Evolutionary conservation across 208 protist genomes (phyloP).

Genomic region (Kentomonas sorsogonicus): DNA sequence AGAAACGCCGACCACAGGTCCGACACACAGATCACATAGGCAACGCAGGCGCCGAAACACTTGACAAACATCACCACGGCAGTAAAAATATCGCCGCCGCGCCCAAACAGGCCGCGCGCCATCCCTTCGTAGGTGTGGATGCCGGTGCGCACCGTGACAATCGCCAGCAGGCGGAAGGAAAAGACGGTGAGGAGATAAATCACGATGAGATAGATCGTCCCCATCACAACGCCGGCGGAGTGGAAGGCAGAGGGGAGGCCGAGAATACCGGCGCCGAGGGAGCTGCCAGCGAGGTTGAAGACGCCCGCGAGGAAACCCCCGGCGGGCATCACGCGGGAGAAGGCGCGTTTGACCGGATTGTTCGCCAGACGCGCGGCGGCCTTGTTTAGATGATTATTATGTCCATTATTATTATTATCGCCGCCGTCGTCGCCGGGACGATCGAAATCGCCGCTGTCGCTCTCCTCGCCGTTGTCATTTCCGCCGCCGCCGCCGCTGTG

Average conservation of each 20-base stretch:
- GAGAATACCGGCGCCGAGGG: slow-evolving; percentile 65
- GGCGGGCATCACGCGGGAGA: slow-evolving; percentile 22
- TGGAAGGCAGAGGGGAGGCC: slow-evolving; percentile 57
- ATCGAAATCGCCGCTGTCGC: background rate
- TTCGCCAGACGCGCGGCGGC: too few species aligned
- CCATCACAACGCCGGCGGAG: slow-evolving; percentile 47
- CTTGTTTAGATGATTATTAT: too few species aligned
- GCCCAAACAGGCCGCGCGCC: slow-evolving; percentile 40
- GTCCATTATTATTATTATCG: background rate
- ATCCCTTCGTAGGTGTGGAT: slow-evolving; percentile 63
- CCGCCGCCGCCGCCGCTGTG: too few species aligned
- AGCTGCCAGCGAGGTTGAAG: slow-evolving; percentile 67
- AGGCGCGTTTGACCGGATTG: background rate
- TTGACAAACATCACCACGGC: slow-evolving; percentile 67
- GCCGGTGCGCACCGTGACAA: slow-evolving; percentile 39
- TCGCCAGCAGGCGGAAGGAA: slow-evolving; percentile 50
- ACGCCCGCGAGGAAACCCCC: slow-evolving; percentile 43
- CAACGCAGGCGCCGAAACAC: slow-evolving; percentile 69
- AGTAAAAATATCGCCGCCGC: slow-evolving; percentile 45
- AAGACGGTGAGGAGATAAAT: slow-evolving; percentile 66
- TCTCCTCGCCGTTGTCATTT: background rate
- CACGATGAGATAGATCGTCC: slow-evolving; percentile 52
- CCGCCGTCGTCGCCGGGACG: background rate
- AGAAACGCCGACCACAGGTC: slow-evolving; percentile 52
- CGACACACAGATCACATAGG: slow-evolving; percentile 62